Evolutionary conservation across 139 green algal species (phyloP), one percentile per base, ranked within the genome.

Genomic region (Raphidocelis subcapitata): DNA sequence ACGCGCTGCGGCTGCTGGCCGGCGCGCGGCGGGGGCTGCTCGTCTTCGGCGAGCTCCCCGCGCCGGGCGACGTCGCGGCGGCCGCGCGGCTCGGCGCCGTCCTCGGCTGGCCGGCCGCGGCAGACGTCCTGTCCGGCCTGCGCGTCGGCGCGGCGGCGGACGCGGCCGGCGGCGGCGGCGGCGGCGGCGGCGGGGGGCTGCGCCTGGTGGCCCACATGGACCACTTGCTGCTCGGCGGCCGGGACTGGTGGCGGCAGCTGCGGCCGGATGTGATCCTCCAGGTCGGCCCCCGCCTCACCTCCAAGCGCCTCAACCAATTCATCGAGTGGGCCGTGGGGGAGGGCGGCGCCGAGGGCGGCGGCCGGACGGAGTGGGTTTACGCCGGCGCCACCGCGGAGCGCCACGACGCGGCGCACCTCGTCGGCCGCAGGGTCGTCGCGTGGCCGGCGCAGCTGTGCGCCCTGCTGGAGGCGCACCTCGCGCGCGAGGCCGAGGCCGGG

Each of bases 61-160:
- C 59, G 2, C 63, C 85, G 0, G 65, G 67, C 36, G 92, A 97
- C 32, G 81, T 80, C 0, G 71, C 82, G 16, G 91, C 89, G 2
- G 88, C 85, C 0, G 49, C 73, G 3, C 56, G 86, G 64, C 72
- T 94, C 47, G 74, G 65, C 5, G 37, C 18, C 44, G 49, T 51
- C 20, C 83, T 99, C 37, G 87, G 88, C 0, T 99, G 94, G 93
- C 93, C 96, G 0, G 76, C 95, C 4, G 87, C 84, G 1, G 89
- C 93, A 21, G 96, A 99, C 52, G 84, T 95, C 14, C 79, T 97
- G 31, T 96, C 90, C 24, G 92, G 92, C 2, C 68, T 95, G 26
- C 73, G 86, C 0, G 68, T 94, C 8, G 88, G 87, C 12, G 77
- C 70, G 20, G 24, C 4, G 24, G 72, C 41, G 44, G 21, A 62